phyloP scores from a whole-genome alignment of 2,329 filamentous ascomycete species.

The Emergomyces orientalis region DNA sequence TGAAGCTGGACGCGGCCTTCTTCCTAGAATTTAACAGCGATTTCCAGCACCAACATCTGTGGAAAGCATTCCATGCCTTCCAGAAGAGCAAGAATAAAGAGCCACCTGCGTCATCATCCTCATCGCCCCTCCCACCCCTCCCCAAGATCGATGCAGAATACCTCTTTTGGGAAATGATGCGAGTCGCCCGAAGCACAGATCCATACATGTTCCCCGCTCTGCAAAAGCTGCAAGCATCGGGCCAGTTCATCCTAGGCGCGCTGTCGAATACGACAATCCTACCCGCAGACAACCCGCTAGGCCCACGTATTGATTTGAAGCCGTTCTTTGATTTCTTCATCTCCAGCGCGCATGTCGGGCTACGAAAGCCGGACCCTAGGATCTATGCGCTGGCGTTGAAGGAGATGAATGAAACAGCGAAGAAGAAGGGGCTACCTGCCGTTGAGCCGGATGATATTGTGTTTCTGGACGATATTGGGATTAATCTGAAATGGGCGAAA shows the following conservation, averaged over 20 bases:
- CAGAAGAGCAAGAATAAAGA: slow-evolving; percentile 24
- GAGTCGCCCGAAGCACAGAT: slow-evolving; percentile 57
- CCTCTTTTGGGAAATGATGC: slow-evolving; percentile 92
- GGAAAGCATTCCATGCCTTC: slow-evolving; percentile 50
- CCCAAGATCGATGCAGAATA: slow-evolving; percentile 66
- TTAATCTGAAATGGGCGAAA: slow-evolving; percentile 76
- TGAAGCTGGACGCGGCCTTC: slow-evolving; percentile 64
- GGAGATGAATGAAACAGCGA: slow-evolving; percentile 55
- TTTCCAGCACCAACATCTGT: slow-evolving; percentile 56
- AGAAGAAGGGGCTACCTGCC: slow-evolving; percentile 45
- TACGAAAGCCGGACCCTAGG: slow-evolving; percentile 74
- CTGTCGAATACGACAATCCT: slow-evolving; percentile 87
- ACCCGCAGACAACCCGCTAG: slow-evolving; percentile 42
- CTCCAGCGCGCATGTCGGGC: slow-evolving; percentile 72
- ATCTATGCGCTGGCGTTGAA: slow-evolving; percentile 70
- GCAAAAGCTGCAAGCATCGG: slow-evolving; percentile 53
- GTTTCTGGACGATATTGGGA: slow-evolving; percentile 90
- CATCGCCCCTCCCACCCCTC: slow-evolving; percentile 46
- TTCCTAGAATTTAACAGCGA: slow-evolving; percentile 68
- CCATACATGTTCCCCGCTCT: slow-evolving; percentile 84
- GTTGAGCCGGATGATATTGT: slow-evolving; percentile 60
- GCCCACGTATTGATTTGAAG: slow-evolving; percentile 47
- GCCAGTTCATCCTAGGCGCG: slow-evolving; percentile 64
- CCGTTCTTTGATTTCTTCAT: slow-evolving; percentile 78
- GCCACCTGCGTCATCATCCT: neutral